These are phyloP conservation scores for Talaromyces sp. DNA, from an alignment of 2,329 filamentous ascomycete species.

Conservation along the genomic window DNA sequence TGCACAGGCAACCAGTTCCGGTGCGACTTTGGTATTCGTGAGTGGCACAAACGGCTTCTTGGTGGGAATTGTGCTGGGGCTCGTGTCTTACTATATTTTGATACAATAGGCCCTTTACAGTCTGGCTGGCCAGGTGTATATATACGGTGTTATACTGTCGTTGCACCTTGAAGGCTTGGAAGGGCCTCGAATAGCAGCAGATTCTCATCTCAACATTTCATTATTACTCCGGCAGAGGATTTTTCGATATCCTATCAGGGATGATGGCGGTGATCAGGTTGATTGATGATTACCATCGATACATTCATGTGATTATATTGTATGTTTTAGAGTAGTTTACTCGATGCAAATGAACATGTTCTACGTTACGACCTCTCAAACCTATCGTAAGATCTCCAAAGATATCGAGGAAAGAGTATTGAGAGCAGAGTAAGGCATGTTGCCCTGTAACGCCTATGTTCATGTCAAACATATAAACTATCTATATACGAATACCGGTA, in stretches of 20 bases:
- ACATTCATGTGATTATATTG: not conserved
- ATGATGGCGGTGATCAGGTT: not conserved
- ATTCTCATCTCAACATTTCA: not conserved
- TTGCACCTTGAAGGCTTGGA: not conserved
- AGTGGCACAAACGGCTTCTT: not conserved
- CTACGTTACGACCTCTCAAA: not conserved
- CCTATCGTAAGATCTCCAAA: not conserved
- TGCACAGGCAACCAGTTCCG: slow-evolving; percentile 4
- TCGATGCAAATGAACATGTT: not conserved
- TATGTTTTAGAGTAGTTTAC: not conserved
- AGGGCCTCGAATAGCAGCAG: not conserved
- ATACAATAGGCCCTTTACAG: not conserved
- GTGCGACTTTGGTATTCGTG: not conserved
- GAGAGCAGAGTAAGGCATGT: not conserved
- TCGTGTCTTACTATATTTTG: not conserved
- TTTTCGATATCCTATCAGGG: not conserved
- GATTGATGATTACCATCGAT: not conserved
- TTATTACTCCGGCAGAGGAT: not conserved
- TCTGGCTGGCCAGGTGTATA: not conserved
- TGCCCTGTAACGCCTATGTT: not conserved
- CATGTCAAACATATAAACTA: not conserved
- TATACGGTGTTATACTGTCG: not conserved
- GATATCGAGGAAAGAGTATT: not conserved
- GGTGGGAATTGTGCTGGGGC: slow-evolving; percentile 1
- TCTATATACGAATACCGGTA: not conserved